Evolutionary conservation across 768 basidiomycete genomes (phyloP).

Genomic region (Mycena amicta): DNA sequence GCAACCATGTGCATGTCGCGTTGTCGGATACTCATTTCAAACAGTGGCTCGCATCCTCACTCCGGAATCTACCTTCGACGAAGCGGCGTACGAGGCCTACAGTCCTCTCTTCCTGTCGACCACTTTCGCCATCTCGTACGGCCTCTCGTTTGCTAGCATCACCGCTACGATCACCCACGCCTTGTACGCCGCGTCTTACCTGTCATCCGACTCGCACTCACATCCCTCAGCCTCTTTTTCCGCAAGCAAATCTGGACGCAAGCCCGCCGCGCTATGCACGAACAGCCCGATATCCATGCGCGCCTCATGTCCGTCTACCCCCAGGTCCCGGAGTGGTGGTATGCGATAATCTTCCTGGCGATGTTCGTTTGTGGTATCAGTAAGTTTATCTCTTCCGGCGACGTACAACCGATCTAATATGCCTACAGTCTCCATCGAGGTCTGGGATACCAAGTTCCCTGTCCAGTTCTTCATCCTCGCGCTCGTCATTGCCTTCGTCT

Average conservation of each 20-base stretch:
- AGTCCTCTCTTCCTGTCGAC: slow-evolving; percentile 30
- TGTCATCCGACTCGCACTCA: background rate
- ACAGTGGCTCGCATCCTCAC: slow-evolving; percentile 32
- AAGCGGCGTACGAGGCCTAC: slow-evolving; percentile 33
- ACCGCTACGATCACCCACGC: slow-evolving; percentile 46
- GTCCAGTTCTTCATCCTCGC: slow-evolving; percentile 44
- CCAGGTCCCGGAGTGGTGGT: slow-evolving; percentile 54
- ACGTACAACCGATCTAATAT: no score
- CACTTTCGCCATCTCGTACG: slow-evolving; percentile 26
- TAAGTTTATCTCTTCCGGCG: slow-evolving; percentile 47
- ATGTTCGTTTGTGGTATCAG: slow-evolving; percentile 41
- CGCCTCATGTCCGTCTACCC: slow-evolving; percentile 46
- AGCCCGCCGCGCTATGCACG: slow-evolving; percentile 35
- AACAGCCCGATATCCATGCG: slow-evolving; percentile 46
- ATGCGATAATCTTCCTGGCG: slow-evolving; percentile 36
- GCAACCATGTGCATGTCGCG: slow-evolving; percentile 25
- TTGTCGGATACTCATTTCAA: background rate
- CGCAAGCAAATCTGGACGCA: slow-evolving; percentile 45
- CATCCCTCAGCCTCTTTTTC: slow-evolving; percentile 39
- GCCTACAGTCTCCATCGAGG: slow-evolving; percentile 45
- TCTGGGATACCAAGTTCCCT: slow-evolving; percentile 58
- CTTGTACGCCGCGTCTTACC: slow-evolving; percentile 32
- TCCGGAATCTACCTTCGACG: slow-evolving; percentile 32
- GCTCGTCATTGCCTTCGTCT: slow-evolving; percentile 39
- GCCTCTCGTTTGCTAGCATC: slow-evolving; percentile 46